Base-by-base conservation (phyloP, 23 red algal genomes). In the Gracilaria caudata region DNA sequence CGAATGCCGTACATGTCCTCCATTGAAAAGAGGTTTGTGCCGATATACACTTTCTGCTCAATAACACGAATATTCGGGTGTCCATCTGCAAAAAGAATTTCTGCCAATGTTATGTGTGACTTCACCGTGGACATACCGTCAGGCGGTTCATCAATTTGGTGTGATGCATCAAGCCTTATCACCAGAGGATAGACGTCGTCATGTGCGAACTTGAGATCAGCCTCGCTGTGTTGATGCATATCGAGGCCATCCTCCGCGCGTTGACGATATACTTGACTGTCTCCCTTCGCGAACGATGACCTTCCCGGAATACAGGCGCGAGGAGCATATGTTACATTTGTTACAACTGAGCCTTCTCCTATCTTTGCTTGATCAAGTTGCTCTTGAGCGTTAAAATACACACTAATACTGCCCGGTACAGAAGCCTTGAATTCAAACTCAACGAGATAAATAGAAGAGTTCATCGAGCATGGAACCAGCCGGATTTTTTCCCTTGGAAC, bases 1-100 rank as follows among this genome's bases (percentile, higher is more conserved):
- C 72, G 64, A 45, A 94, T 94, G 87, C 95, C 95, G 77, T 98
- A 98, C 81, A 98, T 78, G 34, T 93, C 90, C 37, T 91, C 54
- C 68, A 98, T 63, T 6, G 77, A 64, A 80, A 94, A 94, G 10
- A 98, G 26, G 60, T 40, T 90, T 25, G 81, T 84, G 20, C 81
- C 91, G 24, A 91, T 61, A 7, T 91, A 86, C 5, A 94, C 90
- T 54, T 91, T 56, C 53, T 98, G 95, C 75, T 68, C 77, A 12
- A 91, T 66, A 16, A 91, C 90, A 10, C 63, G 38, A 29, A 93
- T 23, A 33, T 29, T 11, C 19, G 57, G 81, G 9, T 37, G 44
- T 17, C 23, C 79, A 21, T 89, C 43, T 17, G 24, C 21, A 59
- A 16, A 38, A 3, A 55, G 45, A 34, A 97, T 68, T 74, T 82